phyloP scores from a whole-genome alignment of 805 yeast genomes.

The Sugiyamaella lignohabitans region DNA sequence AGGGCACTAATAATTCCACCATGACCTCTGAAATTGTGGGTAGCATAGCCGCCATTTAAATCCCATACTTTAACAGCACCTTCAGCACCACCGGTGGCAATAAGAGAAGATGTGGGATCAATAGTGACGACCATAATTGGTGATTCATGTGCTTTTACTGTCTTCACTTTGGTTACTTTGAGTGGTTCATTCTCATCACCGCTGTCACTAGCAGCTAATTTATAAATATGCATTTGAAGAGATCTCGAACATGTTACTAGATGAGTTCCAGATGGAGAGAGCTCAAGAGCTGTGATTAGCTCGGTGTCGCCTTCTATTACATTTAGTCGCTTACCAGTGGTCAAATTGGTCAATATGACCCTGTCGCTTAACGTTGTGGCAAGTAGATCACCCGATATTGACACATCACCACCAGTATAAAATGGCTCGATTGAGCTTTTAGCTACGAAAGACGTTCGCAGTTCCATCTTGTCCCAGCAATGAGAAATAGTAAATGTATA shows the following conservation, averaged over 20 bases:
- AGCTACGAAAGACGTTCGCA: conserved; percentile 36
- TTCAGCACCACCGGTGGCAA: conserved; percentile 94
- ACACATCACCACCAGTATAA: conserved; percentile 79
- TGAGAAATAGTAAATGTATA: neutral
- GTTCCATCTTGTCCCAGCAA: conserved; percentile 1
- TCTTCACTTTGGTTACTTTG: conserved; percentile 14
- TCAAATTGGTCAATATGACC: conserved; percentile 59
- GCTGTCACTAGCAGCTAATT: conserved; percentile 31
- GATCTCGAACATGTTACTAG: conserved; percentile 77
- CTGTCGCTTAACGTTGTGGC: conserved; percentile 81
- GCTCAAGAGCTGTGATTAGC: conserved; percentile 60
- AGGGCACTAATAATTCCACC: conserved; percentile 80
- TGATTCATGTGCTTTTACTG: conserved; percentile 45
- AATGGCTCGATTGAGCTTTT: conserved; percentile 61
- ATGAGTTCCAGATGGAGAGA: conserved; percentile 69
- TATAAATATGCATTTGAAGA: conserved; percentile 67
- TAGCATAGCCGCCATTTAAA: conserved; percentile 75
- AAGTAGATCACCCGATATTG: conserved; percentile 54
- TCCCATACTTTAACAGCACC: conserved; percentile 92
- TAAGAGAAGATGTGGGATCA: conserved; percentile 75
- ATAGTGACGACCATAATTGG: conserved; percentile 74
- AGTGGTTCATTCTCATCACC: neutral
- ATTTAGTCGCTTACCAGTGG: conserved; percentile 50
- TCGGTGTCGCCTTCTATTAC: conserved; percentile 81
- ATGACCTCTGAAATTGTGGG: conserved; percentile 91